Evolutionary conservation across 1,284 basidiomycete species (phyloP), one percentile per base, ranked within the genome.

Genomic region (Rhizoctonia solani): DNA sequence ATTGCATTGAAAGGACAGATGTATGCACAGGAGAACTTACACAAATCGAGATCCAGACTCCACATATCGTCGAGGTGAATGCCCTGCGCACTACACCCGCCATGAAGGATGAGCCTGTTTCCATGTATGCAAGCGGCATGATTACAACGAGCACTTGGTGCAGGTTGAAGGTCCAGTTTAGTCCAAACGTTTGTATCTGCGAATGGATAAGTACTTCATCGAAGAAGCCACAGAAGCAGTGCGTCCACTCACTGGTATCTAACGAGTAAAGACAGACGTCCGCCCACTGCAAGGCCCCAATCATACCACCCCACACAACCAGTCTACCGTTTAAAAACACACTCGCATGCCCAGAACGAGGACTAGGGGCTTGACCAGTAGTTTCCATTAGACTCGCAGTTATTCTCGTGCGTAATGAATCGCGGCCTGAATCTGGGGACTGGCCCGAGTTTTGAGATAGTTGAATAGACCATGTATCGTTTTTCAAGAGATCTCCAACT

Each of bases 221-320:
- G 67, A 34, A 54, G 55, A 58, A 50, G 44, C 44, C 6, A 25
- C 55, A 47, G 32, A 5, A 34, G 32, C 11, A 11, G 32, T 4
- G 32, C 32, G 32, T 30, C 54, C 32, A 82, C 88, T 72, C 74
- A 93, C 93, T 89, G 34, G 98, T 85, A 77, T 99, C 98, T 68
- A 99, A 83, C n/a, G 98, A 81, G 80, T 98, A 99, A 50, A 99
- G 81, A 0, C 88, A 90, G 75, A 98, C 93, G 77, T 99, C 97
- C 94, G 11, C 83, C 82, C 11, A 86, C 84, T 69, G 83, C 84
- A 19, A 86, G 90, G 2, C n/a, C n/a, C n/a, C n/a, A n/a, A 96
- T 99, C 76, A 99, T 97, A 37, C 97, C 97, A 68, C 97, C 97
- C 95, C 97, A 99, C 4, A 98, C 90, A 69, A 99, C 93, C 72